These are phyloP conservation scores for Afroboletus lepidellus DNA, from an alignment of 1,284 basidiomycete genomes.

Conservation along the genomic window DNA sequence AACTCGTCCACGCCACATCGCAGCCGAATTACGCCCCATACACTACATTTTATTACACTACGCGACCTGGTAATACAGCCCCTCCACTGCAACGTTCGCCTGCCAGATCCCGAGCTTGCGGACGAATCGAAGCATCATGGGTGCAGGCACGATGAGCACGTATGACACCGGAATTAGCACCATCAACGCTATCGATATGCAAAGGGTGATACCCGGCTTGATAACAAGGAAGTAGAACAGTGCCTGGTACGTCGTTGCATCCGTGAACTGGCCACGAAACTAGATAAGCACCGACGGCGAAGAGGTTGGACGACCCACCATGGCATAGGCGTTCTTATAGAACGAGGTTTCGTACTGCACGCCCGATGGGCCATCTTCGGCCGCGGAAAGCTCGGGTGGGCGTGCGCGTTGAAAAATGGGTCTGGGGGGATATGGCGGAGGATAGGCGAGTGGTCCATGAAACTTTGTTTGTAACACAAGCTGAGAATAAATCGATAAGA, in stretches of 20 bases:
- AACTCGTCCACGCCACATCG: conserved; percentile 31
- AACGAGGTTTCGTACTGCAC: conserved; percentile 58
- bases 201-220: conserved; percentile 75
- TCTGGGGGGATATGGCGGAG: conserved; percentile 55
- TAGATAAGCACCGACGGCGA: conserved; percentile 9
- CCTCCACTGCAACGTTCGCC: conserved; percentile 75
- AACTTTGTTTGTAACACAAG: conserved; percentile 67
- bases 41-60: conserved; percentile 3
- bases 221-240: conserved; percentile 83
- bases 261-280: conserved; percentile 57
- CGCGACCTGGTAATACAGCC: conserved; percentile 53
- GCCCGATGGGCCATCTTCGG: conserved; percentile 44
- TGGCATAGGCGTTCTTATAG: conserved; percentile 75
- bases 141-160: conserved; percentile 60
- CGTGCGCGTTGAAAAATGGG: conserved; percentile 69
- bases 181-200: conserved; percentile 55
- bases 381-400: conserved; percentile 45
- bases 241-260: conserved; percentile 75
- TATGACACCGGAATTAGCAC: conserved; percentile 58
- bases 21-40: conserved; percentile 16
- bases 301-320: conserved; percentile 48
- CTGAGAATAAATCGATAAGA: conserved; percentile 34
- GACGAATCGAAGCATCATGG: conserved; percentile 60
- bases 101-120: conserved; percentile 74
- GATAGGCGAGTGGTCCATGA: conserved; percentile 62